Base-by-base conservation (phyloP, 768 basidiomycete species). In the Sporobolomyces pararoseus region DNA sequence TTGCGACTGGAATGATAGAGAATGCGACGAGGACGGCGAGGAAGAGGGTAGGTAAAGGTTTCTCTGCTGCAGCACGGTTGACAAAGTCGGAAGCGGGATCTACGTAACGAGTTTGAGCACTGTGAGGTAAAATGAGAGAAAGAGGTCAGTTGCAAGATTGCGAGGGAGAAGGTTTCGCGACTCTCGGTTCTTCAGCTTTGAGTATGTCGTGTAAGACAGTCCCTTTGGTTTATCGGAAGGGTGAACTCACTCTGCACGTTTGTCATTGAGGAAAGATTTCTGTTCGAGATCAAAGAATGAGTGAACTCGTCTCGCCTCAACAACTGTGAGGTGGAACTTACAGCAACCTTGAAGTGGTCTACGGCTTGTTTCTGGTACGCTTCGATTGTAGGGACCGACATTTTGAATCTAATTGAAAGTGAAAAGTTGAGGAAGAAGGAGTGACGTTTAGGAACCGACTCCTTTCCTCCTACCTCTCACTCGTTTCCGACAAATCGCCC, bases 251-350 rank as follows among this genome's bases (percentile, higher is more conserved):
- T 66, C 57, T 14, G 51, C 42, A 23, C 65, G 65, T 51, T 66
- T 66, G 50, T 60, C 59, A 32, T 60, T 60, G 50, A 66, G 65
- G 51, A 25, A 66, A 10, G 57, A 60, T n/a, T 23, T 31, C 64
- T 65, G 21, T 31, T 47, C 35, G 49, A 42, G 62, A 39, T 25
- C 4, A 46, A 31, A 51, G 27, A 21, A 13, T 47, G 46, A 23
- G 47, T 29, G 32, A 53, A 29, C 52, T 1, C 4, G 10, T 27
- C 27, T n/a, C n/a, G n/a, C n/a, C n/a, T n/a, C n/a, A n/a, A n/a
- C n/a, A n/a, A n/a, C 39, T 9, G 39, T 42, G 39, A 17, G 39
- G 39, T 9, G 39, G 9, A 42, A 39, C 55, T 37, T 27, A 66
- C 65, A 4, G 65, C 65, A 23, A 29, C 35, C 27, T 49, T 42